Conservation (phyloP, 2,329 filamentous ascomycete species). For the Elsinoe ampelina region DNA sequence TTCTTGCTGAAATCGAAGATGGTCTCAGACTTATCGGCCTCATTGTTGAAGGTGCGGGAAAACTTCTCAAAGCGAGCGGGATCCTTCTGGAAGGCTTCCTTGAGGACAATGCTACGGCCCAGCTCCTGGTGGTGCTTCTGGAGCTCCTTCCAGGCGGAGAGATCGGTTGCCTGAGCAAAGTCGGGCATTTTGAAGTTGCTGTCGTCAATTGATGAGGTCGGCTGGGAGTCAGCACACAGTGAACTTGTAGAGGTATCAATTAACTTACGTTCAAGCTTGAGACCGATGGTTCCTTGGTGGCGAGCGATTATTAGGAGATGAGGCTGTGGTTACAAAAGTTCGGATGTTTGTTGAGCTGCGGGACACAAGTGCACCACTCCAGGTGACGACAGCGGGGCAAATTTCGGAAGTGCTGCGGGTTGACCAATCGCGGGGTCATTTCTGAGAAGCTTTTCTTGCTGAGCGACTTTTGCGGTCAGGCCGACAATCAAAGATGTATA, state of each 20-base stretch:
- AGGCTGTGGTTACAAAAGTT: conserved; percentile 4
- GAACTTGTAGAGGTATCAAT: neutral
- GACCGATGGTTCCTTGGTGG: neutral
- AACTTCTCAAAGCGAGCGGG: conserved; percentile 83
- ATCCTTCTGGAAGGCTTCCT: conserved; percentile 81
- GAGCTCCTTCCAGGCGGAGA: conserved; percentile 80
- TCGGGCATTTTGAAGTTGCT: conserved; percentile 39
- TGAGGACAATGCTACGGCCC: conserved; percentile 79
- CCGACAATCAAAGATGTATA: neutral
- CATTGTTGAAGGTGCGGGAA: conserved; percentile 71
- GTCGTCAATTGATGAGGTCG: neutral
- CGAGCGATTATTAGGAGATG: neutral
- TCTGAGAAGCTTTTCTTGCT: neutral
- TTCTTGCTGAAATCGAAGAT: conserved; percentile 99
- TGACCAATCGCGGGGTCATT: conserved; percentile 5
- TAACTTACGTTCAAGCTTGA: neutral
- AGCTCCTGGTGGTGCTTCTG: conserved; percentile 76
- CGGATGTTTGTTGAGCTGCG: conserved; percentile 11
- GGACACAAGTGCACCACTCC: neutral
- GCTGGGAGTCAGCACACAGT: neutral
- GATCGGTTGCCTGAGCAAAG: conserved; percentile 77
- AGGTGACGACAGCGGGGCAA: conserved; percentile 10
- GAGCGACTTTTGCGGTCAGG: neutral
- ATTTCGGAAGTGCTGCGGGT: conserved; percentile 6
- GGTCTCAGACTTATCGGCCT: conserved; percentile 71